phyloP scores from a whole-genome alignment of 1,139 yeast genomes.

The Hansenula lynferdii region DNA sequence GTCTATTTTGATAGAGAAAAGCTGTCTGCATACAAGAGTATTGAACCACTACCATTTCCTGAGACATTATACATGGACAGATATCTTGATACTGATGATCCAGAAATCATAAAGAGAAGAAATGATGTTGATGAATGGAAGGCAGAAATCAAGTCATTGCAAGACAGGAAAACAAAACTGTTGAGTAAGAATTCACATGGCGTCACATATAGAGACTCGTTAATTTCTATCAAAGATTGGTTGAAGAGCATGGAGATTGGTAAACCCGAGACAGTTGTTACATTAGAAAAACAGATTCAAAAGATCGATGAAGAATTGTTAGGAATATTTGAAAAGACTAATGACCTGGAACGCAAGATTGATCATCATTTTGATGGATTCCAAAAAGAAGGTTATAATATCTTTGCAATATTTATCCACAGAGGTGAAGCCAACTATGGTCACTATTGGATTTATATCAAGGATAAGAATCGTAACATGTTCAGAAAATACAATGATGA shows the following conservation, averaged over 20 bases:
- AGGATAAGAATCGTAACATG: conserved; percentile 60
- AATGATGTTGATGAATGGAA: conserved; percentile 65
- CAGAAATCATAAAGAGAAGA: conserved; percentile 43
- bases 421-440: conserved; percentile 96
- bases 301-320: conserved; percentile 35
- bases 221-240: conserved; percentile 52
- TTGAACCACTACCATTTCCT: conserved; percentile 76
- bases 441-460: conserved; percentile 93
- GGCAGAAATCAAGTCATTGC: conserved; percentile 41
- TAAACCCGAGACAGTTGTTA: conserved; percentile 31
- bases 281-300: conserved; percentile 25
- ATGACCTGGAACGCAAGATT: conserved; percentile 41
- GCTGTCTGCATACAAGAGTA: conserved; percentile 74
- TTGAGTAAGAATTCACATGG: conserved; percentile 41
- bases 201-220: conserved; percentile 44
- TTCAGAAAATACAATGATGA: conserved; percentile 95
- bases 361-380: conserved; percentile 56
- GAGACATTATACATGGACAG: conserved; percentile 81
- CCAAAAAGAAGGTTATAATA: conserved; percentile 64
- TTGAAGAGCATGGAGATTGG: conserved; percentile 34
- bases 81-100: conserved; percentile 70
- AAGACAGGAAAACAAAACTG: conserved; percentile 37
- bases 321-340: conserved; percentile 34
- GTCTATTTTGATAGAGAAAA: conserved; percentile 80
- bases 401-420: conserved; percentile 91